These are phyloP conservation scores for Brassica nigra DNA, from an alignment of 345 rosid genomes.

Conservation along the genomic window DNA sequence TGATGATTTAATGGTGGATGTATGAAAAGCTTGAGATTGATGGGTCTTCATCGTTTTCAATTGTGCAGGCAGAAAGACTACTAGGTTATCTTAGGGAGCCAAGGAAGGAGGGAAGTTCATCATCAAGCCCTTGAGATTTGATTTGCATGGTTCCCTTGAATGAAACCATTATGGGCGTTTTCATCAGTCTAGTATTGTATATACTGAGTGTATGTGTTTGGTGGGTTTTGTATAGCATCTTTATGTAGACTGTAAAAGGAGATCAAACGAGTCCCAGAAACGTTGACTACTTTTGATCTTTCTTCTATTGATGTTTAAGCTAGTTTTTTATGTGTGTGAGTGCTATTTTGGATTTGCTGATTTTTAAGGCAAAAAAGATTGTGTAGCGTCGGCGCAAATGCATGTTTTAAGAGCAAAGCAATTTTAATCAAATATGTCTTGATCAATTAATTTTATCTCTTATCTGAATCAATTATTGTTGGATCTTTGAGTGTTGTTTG, in stretches of 20 bases:
- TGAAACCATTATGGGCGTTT: background rate
- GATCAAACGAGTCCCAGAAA: constrained; percentile 20
- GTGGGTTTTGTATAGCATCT: constrained; percentile 59
- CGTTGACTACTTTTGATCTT: constrained; percentile 33
- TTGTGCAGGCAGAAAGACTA: background rate
- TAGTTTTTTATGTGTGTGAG: constrained; percentile 27
- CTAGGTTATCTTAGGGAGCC: background rate
- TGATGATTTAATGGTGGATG: background rate
- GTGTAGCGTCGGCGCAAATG: constrained; percentile 34
- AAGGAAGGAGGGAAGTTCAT: constrained; percentile 1
- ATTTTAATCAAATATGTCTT: constrained; percentile 4
- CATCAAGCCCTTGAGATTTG: background rate
- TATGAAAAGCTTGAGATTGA: background rate
- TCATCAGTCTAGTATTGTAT: constrained; percentile 46
- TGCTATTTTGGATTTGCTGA: constrained; percentile 35
- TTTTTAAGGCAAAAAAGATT: constrained; percentile 39
- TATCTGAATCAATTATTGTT: background rate
- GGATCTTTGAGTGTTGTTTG: background rate
- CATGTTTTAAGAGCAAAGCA: constrained; percentile 19
- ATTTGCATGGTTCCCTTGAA: background rate
- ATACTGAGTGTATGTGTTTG: constrained; percentile 49
- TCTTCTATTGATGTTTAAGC: constrained; percentile 37
- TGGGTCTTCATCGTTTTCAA: background rate
- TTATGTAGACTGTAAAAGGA: constrained; percentile 42
- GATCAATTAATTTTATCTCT: background rate